These are phyloP conservation scores for Ascochyta fabae DNA, from an alignment of 2,329 filamentous ascomycete species.

Conservation along the genomic window DNA sequence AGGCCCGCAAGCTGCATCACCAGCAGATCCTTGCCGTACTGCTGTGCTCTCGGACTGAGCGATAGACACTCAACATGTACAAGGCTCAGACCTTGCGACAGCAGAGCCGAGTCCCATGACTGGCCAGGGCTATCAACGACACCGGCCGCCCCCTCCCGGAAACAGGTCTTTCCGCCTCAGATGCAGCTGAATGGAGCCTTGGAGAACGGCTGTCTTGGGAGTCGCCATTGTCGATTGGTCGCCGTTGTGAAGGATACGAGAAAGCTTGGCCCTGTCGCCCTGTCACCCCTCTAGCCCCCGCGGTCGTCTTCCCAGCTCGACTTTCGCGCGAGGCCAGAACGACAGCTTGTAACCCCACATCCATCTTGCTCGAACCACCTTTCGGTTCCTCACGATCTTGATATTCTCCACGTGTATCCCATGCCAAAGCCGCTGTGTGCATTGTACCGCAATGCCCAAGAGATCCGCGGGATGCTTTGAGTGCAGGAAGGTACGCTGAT, in stretches of 20 bases:
- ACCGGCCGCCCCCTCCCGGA: conserved; percentile 1
- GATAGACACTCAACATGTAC: not conserved
- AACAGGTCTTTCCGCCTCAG: not conserved
- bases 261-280: conserved; percentile 11
- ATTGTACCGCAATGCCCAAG: conserved; percentile 41
- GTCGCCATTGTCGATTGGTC: conserved; percentile 7
- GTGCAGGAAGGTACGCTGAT: conserved; percentile 40
- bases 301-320: conserved; percentile 2
- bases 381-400: not conserved
- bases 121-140: not conserved
- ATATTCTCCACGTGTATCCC: not conserved
- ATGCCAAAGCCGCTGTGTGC: conserved; percentile 15
- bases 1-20: not conserved
- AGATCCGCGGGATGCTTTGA: conserved; percentile 47
- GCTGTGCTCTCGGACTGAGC: not conserved
- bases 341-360: conserved; percentile 11
- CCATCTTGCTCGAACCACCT: not conserved
- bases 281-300: conserved; percentile 15
- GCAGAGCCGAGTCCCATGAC: conserved; percentile 7
- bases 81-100: not conserved
- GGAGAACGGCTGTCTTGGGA: not conserved
- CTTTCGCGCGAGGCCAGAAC: conserved; percentile 3
- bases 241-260: conserved; percentile 9
- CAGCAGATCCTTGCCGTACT: not conserved
- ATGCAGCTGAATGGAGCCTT: not conserved